phyloP scores from a whole-genome alignment of 371 early-diverging fungal species.

The Sporodiniella umbellata region DNA sequence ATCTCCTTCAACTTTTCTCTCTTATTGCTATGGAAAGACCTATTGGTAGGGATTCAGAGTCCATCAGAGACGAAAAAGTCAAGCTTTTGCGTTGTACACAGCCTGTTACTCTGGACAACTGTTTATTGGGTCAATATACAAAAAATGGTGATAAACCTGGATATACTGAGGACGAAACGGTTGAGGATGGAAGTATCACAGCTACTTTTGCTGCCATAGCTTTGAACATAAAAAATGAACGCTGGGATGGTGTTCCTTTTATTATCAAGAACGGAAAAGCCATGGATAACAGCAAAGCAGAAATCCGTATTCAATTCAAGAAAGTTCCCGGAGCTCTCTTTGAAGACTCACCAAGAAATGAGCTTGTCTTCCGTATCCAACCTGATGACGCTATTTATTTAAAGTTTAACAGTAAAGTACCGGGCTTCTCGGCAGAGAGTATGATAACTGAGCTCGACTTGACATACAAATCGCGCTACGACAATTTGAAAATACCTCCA shows the following conservation, averaged over 20 bases:
- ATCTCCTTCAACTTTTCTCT: constrained; percentile 86
- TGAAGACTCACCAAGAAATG: constrained; percentile 76
- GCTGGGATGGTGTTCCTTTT: constrained; percentile 96
- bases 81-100: constrained; percentile 77
- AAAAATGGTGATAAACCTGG: constrained; percentile 78
- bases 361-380: constrained; percentile 92
- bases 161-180: constrained; percentile 89
- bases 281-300: constrained; percentile 84
- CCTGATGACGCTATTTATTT: constrained; percentile 94
- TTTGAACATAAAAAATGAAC: constrained; percentile 86
- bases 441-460: constrained; percentile 90
- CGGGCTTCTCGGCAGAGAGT: constrained; percentile 65
- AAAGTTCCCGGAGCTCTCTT: constrained; percentile 82
- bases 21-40: constrained; percentile 93
- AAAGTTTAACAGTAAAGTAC: constrained; percentile 93
- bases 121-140: constrained; percentile 87
- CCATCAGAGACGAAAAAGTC: constrained; percentile 89
- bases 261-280: constrained; percentile 96
- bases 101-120: constrained; percentile 74
- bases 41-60: constrained; percentile 71
- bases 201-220: constrained; percentile 92
- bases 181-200: constrained; percentile 67
- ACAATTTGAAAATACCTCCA: constrained; percentile 86
- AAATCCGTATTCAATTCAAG: constrained; percentile 93
- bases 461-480: constrained; percentile 83